A percentile compares a stretch with the other conserved stretches of the same genome.
phyloP scores from a whole-genome alignment of 148 eudicot species.

The Nepenthes mirabilis region DNA sequence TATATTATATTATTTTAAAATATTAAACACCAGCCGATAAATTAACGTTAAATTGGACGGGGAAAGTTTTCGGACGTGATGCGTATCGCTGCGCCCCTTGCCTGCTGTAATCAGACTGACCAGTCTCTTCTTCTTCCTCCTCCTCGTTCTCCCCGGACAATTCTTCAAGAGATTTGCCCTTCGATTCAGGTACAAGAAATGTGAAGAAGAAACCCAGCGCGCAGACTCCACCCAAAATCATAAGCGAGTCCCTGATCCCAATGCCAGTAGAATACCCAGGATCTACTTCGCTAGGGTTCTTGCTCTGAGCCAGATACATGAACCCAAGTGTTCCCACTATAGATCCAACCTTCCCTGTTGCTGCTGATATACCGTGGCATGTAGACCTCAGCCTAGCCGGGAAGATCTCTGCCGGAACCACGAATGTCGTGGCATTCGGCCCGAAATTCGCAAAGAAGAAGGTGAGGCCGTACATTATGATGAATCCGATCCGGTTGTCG shows the following conservation, averaged over 20 bases:
- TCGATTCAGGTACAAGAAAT: slow-evolving; percentile 6
- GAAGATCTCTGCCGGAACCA: slow-evolving; percentile 7
- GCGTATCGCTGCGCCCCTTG: too few species aligned
- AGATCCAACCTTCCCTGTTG: slow-evolving; percentile 7
- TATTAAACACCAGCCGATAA: too few species aligned
- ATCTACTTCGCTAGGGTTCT: slow-evolving; percentile 2
- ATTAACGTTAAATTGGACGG: too few species aligned
- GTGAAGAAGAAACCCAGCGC: slow-evolving; percentile 2
- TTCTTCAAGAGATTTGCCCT: slow-evolving; percentile 10
- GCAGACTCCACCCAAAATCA: slow-evolving; percentile 1
- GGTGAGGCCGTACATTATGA: slow-evolving; percentile 5
- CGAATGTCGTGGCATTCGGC: slow-evolving; percentile 7
- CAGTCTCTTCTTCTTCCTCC: neutral
- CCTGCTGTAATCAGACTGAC: neutral
- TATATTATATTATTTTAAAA: too few species aligned
- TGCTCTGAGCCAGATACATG: slow-evolving; percentile 7
- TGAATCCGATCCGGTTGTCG: slow-evolving; percentile 2
- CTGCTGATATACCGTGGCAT: slow-evolving; percentile 6
- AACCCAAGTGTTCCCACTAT: slow-evolving; percentile 7
- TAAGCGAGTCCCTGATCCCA: slow-evolving; percentile 4
- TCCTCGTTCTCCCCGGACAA: slow-evolving; percentile 8
- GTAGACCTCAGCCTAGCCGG: slow-evolving; percentile 8
- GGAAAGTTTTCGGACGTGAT: too few species aligned
- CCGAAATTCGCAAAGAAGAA: slow-evolving; percentile 14
- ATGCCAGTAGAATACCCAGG: slow-evolving; percentile 5